These are phyloP conservation scores for Coemansia aciculifera DNA, from an alignment of 192 early-diverging fungal species.

Conservation along the genomic window DNA sequence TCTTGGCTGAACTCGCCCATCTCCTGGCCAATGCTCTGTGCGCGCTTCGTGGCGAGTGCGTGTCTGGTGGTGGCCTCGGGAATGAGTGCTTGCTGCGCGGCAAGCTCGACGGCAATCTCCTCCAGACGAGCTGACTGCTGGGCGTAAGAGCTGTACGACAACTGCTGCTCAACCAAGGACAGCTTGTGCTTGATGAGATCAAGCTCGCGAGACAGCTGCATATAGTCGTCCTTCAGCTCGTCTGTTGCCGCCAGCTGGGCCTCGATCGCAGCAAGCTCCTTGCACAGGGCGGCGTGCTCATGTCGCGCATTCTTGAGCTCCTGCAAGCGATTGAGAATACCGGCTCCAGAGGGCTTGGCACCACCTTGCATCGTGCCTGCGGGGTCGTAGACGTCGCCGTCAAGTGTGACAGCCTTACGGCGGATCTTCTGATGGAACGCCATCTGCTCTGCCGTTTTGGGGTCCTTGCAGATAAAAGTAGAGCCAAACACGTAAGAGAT, in stretches of 20 bases:
- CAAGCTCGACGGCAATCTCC: slow-evolving; percentile 46
- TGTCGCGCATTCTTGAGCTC: slow-evolving; percentile 63
- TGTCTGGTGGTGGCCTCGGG: slow-evolving; percentile 54
- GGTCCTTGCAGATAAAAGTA: slow-evolving; percentile 88
- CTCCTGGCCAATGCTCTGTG: slow-evolving; percentile 72
- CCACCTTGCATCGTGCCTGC: slow-evolving; percentile 92
- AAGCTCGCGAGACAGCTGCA: slow-evolving; percentile 60
- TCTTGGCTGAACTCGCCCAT: slow-evolving; percentile 89
- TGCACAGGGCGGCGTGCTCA: slow-evolving; percentile 55
- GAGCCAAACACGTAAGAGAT: slow-evolving; percentile 95
- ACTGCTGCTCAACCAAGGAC: slow-evolving; percentile 69
- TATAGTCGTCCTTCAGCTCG: slow-evolving; percentile 58
- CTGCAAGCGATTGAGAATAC: slow-evolving; percentile 76
- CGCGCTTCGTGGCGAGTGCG: slow-evolving; percentile 57
- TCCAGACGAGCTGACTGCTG: slow-evolving; percentile 59
- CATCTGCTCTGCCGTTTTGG: slow-evolving; percentile 78
- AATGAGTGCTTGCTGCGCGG: slow-evolving; percentile 59
- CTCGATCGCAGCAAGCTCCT: slow-evolving; percentile 57
- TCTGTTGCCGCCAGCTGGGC: slow-evolving; percentile 60
- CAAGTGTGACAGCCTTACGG: slow-evolving; percentile 89
- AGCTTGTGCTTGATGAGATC: slow-evolving; percentile 82
- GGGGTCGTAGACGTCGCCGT: slow-evolving; percentile 97
- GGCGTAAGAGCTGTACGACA: slow-evolving; percentile 74
- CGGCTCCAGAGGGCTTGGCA: slow-evolving; percentile 69
- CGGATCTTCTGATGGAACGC: slow-evolving; percentile 86